Conservation (phyloP, 1,284 basidiomycete genomes). For the Wallemia hederae region DNA sequence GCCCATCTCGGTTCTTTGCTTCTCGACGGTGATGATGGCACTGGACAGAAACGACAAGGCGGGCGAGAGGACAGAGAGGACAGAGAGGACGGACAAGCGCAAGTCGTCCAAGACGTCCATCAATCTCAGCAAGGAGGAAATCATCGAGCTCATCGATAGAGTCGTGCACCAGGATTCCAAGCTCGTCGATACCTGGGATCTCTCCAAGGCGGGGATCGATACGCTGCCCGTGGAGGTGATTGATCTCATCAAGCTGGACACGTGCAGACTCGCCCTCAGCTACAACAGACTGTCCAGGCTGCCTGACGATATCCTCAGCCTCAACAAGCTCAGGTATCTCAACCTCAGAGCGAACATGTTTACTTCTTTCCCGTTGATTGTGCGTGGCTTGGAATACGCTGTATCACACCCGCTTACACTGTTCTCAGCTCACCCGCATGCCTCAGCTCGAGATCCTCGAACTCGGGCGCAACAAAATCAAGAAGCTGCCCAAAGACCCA, state of each 20-base stretch:
- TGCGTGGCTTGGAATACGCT: slow-evolving; percentile 22
- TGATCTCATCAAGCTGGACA: neutral
- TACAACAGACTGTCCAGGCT: slow-evolving; percentile 57
- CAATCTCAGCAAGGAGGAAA: neutral
- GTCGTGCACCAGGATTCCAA: neutral
- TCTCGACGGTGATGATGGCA: no score
- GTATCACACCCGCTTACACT: neutral
- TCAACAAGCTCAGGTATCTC: slow-evolving; percentile 59
- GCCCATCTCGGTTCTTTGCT: neutral
- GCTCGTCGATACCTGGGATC: neutral
- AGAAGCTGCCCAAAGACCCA: slow-evolving; percentile 42
- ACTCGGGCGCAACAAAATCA: slow-evolving; percentile 74
- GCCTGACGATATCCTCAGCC: slow-evolving; percentile 42
- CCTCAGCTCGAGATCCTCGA: slow-evolving; percentile 77
- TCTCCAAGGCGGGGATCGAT: neutral
- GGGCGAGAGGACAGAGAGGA: no score
- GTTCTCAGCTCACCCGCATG: slow-evolving; percentile 45
- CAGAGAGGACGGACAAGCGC: neutral
- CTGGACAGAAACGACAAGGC: no score
- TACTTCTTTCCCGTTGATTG: slow-evolving; percentile 54
- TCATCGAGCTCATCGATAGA: neutral
- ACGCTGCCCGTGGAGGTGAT: neutral
- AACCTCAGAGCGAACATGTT: slow-evolving; percentile 76
- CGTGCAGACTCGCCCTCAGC: slow-evolving; percentile 45
- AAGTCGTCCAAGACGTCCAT: neutral